A percentile compares a stretch with the other conserved stretches of the same genome.
Conservation (phyloP, 2,329 filamentous ascomycete genomes). For the Aspergillus bombycis region DNA sequence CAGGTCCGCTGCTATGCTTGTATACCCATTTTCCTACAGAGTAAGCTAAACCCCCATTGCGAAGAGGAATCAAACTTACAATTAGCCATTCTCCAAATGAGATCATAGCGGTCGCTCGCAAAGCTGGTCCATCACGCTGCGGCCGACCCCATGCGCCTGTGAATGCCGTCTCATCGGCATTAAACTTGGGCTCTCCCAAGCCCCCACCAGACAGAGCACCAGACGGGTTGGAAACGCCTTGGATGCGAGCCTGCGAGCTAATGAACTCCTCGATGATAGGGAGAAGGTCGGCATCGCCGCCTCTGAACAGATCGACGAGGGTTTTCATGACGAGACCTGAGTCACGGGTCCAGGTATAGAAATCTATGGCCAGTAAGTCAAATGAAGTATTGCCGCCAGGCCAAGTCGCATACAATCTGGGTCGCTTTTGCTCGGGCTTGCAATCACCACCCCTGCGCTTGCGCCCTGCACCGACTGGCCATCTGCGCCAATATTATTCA, state of each 20-base stretch:
- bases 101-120: constrained; percentile 74
- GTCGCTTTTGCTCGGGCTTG: constrained; percentile 58
- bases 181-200: constrained; percentile 74
- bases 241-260: constrained; percentile 66
- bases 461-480: constrained; percentile 55
- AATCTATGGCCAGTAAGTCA: constrained; percentile 57
- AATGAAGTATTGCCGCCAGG: neutral
- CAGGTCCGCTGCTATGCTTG: constrained; percentile 55
- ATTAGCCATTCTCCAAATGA: constrained; percentile 74
- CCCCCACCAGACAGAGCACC: constrained; percentile 55
- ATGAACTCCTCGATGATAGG: constrained; percentile 69
- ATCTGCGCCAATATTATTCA: constrained; percentile 60
- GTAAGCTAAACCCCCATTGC: neutral
- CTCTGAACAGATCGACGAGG: constrained; percentile 68
- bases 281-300: constrained; percentile 63
- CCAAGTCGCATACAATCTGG: constrained; percentile 54
- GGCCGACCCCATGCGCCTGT: constrained; percentile 73
- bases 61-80: constrained; percentile 16
- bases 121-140: constrained; percentile 76
- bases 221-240: constrained; percentile 70
- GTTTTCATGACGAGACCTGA: constrained; percentile 70
- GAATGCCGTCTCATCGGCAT: constrained; percentile 65
- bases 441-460: constrained; percentile 56
- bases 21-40: constrained; percentile 56
- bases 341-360: constrained; percentile 78